Percentiles rank a stretch among this genome's conserved stretches.
phyloP scores from a whole-genome alignment of 371 early-diverging fungal species.

The Scutellospora calospora region DNA sequence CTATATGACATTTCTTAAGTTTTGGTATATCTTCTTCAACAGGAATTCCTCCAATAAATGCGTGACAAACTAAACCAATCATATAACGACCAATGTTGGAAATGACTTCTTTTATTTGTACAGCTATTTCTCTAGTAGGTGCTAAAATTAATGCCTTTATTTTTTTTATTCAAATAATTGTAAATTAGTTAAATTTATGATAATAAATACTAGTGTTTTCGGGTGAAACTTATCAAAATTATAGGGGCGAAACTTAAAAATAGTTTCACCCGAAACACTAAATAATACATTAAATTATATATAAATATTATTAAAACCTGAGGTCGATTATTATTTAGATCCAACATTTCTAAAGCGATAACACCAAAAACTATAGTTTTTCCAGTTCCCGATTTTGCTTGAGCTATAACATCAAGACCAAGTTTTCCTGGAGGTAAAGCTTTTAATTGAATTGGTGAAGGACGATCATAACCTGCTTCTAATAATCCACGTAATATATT shows the following conservation, averaged over 20 bases:
- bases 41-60: slow-evolving; percentile 89
- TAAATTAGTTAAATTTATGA: background rate
- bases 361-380: slow-evolving; percentile 97
- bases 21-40: slow-evolving; percentile 73
- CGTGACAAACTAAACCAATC: slow-evolving; percentile 71
- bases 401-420: slow-evolving; percentile 88
- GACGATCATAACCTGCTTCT: slow-evolving; percentile 66
- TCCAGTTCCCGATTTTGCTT: slow-evolving; percentile 97
- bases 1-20: slow-evolving; percentile 75
- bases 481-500: slow-evolving; percentile 61
- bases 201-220: no score
- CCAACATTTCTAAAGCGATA: slow-evolving; percentile 81
- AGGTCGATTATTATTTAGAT: slow-evolving; percentile 47
- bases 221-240: no score
- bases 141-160: slow-evolving; percentile 86
- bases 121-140: slow-evolving; percentile 93
- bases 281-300: background rate
- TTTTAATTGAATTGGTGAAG: slow-evolving; percentile 90
- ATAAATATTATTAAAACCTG: slow-evolving; percentile 5
- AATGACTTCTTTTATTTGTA: slow-evolving; percentile 87
- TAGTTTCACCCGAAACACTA: no score
- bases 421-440: slow-evolving; percentile 85
- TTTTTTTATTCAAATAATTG: background rate
- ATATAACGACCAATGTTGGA: slow-evolving; percentile 61
- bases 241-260: no score